Percentiles rank a stretch among this genome's conserved stretches.
Conservation (phyloP, 2,329 filamentous ascomycete genomes). For the Aspergillus glaucus region DNA sequence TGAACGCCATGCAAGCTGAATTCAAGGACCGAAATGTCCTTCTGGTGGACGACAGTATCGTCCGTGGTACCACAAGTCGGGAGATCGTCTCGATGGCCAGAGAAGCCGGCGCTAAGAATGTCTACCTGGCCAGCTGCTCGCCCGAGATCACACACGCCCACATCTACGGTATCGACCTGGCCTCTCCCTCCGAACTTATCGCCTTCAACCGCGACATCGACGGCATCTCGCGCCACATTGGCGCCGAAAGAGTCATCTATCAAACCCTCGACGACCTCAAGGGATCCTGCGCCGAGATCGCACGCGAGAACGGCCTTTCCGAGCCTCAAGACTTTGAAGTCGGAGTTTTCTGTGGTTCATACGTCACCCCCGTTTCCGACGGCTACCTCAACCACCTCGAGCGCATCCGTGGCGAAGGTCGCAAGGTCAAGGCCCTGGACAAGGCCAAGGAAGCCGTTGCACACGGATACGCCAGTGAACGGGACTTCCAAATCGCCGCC, state of each 20-base stretch:
- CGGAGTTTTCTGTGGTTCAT: conserved; percentile 84
- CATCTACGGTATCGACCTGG: conserved; percentile 76
- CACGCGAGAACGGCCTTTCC: conserved; percentile 46
- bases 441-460: conserved; percentile 59
- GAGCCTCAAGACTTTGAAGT: conserved; percentile 68
- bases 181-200: conserved; percentile 64
- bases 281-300: conserved; percentile 67
- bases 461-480: conserved; percentile 55
- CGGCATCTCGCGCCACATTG: conserved; percentile 61
- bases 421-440: conserved; percentile 61
- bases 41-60: conserved; percentile 84
- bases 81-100: conserved; percentile 79
- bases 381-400: conserved; percentile 80
- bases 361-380: conserved; percentile 71
- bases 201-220: conserved; percentile 59
- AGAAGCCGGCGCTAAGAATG: conserved; percentile 73
- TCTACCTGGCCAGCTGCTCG: conserved; percentile 76
- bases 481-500: conserved; percentile 56
- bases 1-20: conserved; percentile 79
- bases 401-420: conserved; percentile 62
- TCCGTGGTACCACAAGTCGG: conserved; percentile 73
- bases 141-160: conserved; percentile 80
- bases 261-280: conserved; percentile 74
- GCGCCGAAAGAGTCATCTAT: conserved; percentile 70
- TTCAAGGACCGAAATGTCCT: conserved; percentile 75